Percentiles rank a stretch among this genome's conserved stretches.
Conservation (phyloP, 805 yeast genomes). For the Nakazawaea sp. region DNA sequence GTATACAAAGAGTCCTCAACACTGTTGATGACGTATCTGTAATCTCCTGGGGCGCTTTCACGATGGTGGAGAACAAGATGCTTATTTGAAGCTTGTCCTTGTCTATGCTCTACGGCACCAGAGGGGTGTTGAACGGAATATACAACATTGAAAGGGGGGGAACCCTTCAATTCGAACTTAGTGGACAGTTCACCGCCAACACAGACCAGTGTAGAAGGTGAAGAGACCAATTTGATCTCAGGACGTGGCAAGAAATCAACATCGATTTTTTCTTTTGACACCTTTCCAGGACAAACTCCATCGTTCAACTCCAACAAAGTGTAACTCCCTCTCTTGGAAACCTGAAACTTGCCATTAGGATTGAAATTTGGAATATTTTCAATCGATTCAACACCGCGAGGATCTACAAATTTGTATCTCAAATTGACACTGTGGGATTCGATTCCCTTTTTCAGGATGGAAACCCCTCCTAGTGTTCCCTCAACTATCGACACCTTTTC, state of each 20-base stretch:
- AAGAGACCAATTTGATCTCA: slow-evolving; percentile 12
- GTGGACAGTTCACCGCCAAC: slow-evolving; percentile 5
- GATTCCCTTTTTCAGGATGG: slow-evolving; percentile 34
- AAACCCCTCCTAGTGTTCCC: slow-evolving; percentile 53
- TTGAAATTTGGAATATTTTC: slow-evolving; percentile 13
- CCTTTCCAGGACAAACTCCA: slow-evolving; percentile 38
- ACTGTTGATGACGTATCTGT: slow-evolving; percentile 52
- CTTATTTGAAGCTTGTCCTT: slow-evolving; percentile 40
- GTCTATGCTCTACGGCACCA: slow-evolving; percentile 34
- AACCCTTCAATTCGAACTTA: slow-evolving; percentile 44
- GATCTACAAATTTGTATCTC: slow-evolving; percentile 22
- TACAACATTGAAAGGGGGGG: slow-evolving; percentile 58
- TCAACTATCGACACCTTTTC: slow-evolving; percentile 41
- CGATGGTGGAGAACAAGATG: slow-evolving; percentile 26
- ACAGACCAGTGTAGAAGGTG: slow-evolving; percentile 5
- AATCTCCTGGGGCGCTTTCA: slow-evolving; percentile 46
- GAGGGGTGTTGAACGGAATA: slow-evolving; percentile 57
- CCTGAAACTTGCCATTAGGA: slow-evolving; percentile 21
- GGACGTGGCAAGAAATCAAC: slow-evolving; percentile 26
- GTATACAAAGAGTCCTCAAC: slow-evolving; percentile 62
- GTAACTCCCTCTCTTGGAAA: slow-evolving; percentile 37
- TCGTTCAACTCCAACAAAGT: slow-evolving; percentile 30
- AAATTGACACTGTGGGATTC: slow-evolving; percentile 24
- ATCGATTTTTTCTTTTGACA: slow-evolving; percentile 17
- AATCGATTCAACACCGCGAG: slow-evolving; percentile 11